phyloP scores from a whole-genome alignment of 768 basidiomycete species.

The Boletus patriciae region DNA sequence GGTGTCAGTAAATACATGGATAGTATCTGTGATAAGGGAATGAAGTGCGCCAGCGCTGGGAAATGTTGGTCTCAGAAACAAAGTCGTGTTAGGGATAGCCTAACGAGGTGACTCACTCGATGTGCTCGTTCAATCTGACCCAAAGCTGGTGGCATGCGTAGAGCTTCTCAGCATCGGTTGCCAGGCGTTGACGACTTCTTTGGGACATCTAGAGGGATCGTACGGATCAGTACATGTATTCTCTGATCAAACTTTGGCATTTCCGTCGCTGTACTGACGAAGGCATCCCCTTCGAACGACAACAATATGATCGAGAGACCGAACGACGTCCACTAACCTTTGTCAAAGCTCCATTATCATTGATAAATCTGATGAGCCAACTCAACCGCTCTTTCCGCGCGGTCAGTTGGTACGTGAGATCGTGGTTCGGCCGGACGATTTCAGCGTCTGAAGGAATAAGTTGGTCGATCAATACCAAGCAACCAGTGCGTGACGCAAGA shows the following conservation, averaged over 20 bases:
- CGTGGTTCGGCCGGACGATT: slow-evolving; percentile 73
- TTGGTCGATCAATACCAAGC: not conserved
- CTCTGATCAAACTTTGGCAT: too few species aligned
- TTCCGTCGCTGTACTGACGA: not conserved
- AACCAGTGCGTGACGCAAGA: not conserved
- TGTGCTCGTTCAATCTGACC: slow-evolving; percentile 67
- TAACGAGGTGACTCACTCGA: slow-evolving; percentile 47
- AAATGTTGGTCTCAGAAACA: slow-evolving; percentile 1
- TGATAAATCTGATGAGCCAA: slow-evolving; percentile 88
- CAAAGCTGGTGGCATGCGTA: slow-evolving; percentile 81
- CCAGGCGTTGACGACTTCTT: slow-evolving; percentile 68
- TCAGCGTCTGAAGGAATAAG: slow-evolving; percentile 48
- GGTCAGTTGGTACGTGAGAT: slow-evolving; percentile 74
- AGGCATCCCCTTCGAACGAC: not conserved
- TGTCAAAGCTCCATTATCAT: slow-evolving; percentile 75
- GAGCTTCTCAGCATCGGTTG: slow-evolving; percentile 83
- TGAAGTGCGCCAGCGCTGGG: slow-evolving; percentile 54
- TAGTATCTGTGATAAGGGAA: slow-evolving; percentile 68
- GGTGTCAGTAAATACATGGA: slow-evolving; percentile 64
- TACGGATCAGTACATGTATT: slow-evolving; percentile 3
- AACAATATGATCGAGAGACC: not conserved
- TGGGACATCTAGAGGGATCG: slow-evolving; percentile 67
- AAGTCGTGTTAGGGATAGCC: not conserved
- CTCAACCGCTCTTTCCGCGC: slow-evolving; percentile 73
- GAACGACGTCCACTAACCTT: slow-evolving; percentile 49